Percentiles rank a stretch among this genome's conserved stretches.
These are phyloP conservation scores for Dipodascopsis tothii DNA, from an alignment of 805 yeast species.

Conservation along the genomic window DNA sequence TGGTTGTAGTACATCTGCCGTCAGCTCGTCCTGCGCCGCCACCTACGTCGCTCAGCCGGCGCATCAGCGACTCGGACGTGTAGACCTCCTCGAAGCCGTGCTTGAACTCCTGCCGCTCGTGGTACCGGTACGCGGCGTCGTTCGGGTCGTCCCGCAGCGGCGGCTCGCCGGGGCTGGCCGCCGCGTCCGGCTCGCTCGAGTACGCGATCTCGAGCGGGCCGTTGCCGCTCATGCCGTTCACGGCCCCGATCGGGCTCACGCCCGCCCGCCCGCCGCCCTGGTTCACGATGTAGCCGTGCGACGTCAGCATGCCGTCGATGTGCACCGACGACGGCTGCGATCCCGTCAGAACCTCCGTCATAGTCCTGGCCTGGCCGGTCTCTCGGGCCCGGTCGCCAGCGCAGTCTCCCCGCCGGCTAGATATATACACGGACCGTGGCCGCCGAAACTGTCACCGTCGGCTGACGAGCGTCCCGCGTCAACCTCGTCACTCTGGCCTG, in stretches of 20 bases:
- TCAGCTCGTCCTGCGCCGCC: neutral
- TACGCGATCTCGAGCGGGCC: neutral
- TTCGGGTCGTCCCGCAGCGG: constrained; percentile 16
- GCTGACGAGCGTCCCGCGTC: too few relatives aligned
- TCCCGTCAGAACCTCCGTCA: neutral
- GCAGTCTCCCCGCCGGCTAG: neutral
- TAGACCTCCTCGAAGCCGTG: constrained; percentile 57
- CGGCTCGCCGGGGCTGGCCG: neutral
- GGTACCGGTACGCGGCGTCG: constrained; percentile 23
- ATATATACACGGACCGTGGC: too few relatives aligned
- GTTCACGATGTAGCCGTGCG: constrained; percentile 19
- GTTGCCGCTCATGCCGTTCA: neutral
- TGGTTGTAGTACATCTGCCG: constrained; percentile 64
- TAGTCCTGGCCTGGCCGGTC: constrained; percentile 3
- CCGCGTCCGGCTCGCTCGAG: neutral
- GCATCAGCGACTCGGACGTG: constrained; percentile 45
- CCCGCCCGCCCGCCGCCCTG: neutral
- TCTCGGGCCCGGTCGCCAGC: neutral
- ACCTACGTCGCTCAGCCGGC: constrained; percentile 39
- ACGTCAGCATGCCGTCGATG: constrained; percentile 16
- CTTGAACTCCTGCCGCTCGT: constrained; percentile 28
- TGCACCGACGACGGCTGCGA: constrained; percentile 14
- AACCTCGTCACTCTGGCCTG: too few relatives aligned
- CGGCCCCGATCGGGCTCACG: neutral
- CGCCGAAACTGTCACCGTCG: constrained; percentile 1